A percentile compares a stretch with the other conserved stretches of the same genome.
Conservation (phyloP, 495 filamentous ascomycete genomes). For the Rhizodiscina lignyota region DNA sequence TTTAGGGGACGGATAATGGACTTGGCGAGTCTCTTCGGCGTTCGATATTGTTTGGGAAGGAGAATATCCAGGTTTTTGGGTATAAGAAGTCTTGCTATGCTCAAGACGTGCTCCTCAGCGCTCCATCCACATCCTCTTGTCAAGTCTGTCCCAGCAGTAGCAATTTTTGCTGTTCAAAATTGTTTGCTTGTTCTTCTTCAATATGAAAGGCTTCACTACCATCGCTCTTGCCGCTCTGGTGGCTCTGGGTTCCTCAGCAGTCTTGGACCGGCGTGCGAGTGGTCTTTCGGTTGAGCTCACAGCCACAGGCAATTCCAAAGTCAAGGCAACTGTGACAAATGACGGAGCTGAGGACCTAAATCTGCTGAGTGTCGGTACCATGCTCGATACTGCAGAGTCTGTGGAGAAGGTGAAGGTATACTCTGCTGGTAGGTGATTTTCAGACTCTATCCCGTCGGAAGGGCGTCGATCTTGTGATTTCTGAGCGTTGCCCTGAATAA, state of each 20-base stretch:
- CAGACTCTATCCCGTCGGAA: no score
- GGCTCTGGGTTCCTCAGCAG: slow-evolving; percentile 26
- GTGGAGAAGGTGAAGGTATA: slow-evolving; percentile 45
- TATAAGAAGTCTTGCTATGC: no score
- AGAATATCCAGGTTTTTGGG: no score
- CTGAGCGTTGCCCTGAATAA: no score
- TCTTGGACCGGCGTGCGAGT: slow-evolving; percentile 23
- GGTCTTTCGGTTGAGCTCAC: slow-evolving; percentile 35
- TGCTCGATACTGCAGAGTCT: slow-evolving; percentile 33
- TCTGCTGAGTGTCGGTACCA: slow-evolving; percentile 44
- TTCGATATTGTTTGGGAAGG: no score
- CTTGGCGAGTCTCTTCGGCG: no score
- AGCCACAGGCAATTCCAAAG: slow-evolving; percentile 34
- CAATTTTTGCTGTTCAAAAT: neutral
- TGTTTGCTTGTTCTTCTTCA: neutral
- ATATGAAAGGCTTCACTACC: neutral
- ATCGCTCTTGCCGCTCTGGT: slow-evolving; percentile 20
- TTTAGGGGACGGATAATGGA: no score
- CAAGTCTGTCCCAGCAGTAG: neutral
- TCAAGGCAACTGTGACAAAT: slow-evolving; percentile 47
- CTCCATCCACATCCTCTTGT: neutral
- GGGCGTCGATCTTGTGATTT: no score
- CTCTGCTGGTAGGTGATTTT: slow-evolving; percentile 33
- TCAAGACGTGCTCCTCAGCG: neutral
- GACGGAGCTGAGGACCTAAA: slow-evolving; percentile 35